These are phyloP conservation scores for Collariella sp. DNA, from an alignment of 495 filamentous ascomycete species.

Conservation along the genomic window DNA sequence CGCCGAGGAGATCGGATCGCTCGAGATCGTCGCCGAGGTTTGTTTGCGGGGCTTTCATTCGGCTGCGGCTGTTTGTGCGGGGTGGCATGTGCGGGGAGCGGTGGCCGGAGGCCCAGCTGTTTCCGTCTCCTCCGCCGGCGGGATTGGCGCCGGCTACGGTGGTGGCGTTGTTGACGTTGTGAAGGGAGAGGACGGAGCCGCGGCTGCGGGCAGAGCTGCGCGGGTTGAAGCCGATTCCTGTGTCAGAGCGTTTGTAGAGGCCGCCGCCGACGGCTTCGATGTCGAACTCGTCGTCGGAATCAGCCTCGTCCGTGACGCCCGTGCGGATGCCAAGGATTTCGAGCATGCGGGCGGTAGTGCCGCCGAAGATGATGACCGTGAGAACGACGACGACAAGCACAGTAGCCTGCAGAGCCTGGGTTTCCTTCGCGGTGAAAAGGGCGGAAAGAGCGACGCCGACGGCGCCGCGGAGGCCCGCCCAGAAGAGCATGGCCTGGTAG, in stretches of 20 bases:
- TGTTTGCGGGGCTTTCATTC: slow-evolving; percentile 32
- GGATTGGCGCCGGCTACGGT: slow-evolving; percentile 16
- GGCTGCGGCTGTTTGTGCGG: slow-evolving; percentile 38
- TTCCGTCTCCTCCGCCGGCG: slow-evolving; percentile 23
- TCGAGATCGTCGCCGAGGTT: slow-evolving; percentile 44
- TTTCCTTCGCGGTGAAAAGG: slow-evolving; percentile 69
- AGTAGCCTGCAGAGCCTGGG: slow-evolving; percentile 72
- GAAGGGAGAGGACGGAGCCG: slow-evolving; percentile 48
- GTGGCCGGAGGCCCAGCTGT: slow-evolving; percentile 47
- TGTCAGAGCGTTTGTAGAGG: slow-evolving; percentile 66
- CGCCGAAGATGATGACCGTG: slow-evolving; percentile 97
- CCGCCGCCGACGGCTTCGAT: slow-evolving; percentile 74
- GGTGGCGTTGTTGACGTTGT: slow-evolving; percentile 34
- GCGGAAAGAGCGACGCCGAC: slow-evolving; percentile 96
- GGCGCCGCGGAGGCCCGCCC: slow-evolving; percentile 91
- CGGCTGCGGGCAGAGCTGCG: slow-evolving; percentile 33
- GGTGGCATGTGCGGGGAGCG: slow-evolving; percentile 36
- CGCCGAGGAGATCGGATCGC: slow-evolving; percentile 54
- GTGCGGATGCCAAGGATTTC: slow-evolving; percentile 92
- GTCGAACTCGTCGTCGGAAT: slow-evolving; percentile 97
- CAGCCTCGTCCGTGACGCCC: slow-evolving; percentile 90
- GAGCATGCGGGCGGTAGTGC: slow-evolving; percentile 96
- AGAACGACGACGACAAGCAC: slow-evolving; percentile 95
- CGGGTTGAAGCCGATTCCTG: slow-evolving; percentile 66
- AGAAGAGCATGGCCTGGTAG: slow-evolving; percentile 97